Base-by-base conservation (phyloP, 2,329 filamentous ascomycete genomes). In the Neonectria ditissima region DNA sequence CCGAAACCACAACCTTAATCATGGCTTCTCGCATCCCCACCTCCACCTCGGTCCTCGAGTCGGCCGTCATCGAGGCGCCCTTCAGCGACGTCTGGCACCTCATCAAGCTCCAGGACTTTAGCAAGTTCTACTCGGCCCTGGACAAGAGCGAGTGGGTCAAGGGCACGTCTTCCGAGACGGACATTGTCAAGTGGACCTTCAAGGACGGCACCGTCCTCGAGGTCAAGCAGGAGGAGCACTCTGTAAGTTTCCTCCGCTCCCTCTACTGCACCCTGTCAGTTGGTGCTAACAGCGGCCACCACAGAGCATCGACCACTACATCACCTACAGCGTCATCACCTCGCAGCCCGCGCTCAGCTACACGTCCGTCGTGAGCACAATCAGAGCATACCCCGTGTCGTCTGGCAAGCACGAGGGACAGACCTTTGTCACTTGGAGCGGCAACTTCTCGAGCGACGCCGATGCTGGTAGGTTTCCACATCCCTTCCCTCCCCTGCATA, bases 211-310 rank as follows among this genome's bases (percentile, higher is more conserved):
- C 86, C 28, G 84, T 87, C 59, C 80, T 91, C 20, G 89, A 92
- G 77, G 87, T 92, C 69, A 92, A 92, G 87, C 89, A 91, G 81
- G 90, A 92, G 79, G 90, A 91, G 82, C 89, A 92, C 80, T 90
- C 87, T 69, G 88, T 91, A 79, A 64, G 34, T 37, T n/a, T n/a
- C n/a, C n/a, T n/a, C n/a, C n/a, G n/a, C n/a, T n/a, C n/a, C n/a
- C n/a, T n/a, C n/a, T n/a, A 7, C 34, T 7, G 34, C 14, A 37
- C 1, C 32, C n/a, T n/a, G 2, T 2, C 34, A 37, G 6, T 30
- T 7, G 1, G 13, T 34, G 16, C 34, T 37, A 85, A 22, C 41
- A 6, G 6, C 7, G 18, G 2, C 14, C n/a, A 13, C 2, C 8
- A 51, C 24, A 43, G 32, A 37, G 24, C 67, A 89, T 92, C 81